Evolutionary conservation across 306 rosid genomes (phyloP).

Genomic region (Sicyos baderoa): DNA sequence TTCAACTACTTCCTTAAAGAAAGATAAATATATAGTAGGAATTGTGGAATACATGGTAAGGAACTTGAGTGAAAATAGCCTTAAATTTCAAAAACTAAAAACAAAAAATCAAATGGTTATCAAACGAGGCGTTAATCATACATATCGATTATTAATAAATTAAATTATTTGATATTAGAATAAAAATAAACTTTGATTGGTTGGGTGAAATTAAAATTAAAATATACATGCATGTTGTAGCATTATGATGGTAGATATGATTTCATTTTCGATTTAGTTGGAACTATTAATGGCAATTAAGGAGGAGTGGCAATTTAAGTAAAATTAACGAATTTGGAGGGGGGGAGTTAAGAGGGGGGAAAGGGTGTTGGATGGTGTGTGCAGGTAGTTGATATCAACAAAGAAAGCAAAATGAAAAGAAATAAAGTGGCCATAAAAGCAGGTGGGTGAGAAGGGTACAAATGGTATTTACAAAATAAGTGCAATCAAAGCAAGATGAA

Average conservation of each 20-base stretch:
- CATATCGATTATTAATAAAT: no score
- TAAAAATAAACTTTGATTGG: no score
- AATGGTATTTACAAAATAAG: neutral
- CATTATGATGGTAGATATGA: neutral
- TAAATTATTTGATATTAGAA: no score
- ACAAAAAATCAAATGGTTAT: no score
- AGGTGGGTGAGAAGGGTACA: slow-evolving; percentile 17
- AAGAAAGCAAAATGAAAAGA: slow-evolving; percentile 1
- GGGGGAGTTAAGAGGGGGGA: neutral
- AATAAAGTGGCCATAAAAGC: slow-evolving; percentile 8
- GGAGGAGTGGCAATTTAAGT: neutral
- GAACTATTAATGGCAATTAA: neutral
- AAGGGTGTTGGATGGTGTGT: slow-evolving; percentile 3
- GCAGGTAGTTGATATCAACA: neutral
- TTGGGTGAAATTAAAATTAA: no score
- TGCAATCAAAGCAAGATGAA: slow-evolving; percentile 12
- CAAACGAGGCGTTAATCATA: no score
- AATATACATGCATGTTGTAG: no score
- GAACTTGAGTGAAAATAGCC: no score
- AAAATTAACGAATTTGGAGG: neutral
- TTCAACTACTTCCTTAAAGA: no score
- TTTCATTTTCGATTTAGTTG: neutral
- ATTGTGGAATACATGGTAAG: no score
- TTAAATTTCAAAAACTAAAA: no score
- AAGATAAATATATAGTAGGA: no score